These are phyloP conservation scores for Paramecium sexaurelia DNA, from an alignment of 73 alveolate genomes.

Conservation along the genomic window DNA sequence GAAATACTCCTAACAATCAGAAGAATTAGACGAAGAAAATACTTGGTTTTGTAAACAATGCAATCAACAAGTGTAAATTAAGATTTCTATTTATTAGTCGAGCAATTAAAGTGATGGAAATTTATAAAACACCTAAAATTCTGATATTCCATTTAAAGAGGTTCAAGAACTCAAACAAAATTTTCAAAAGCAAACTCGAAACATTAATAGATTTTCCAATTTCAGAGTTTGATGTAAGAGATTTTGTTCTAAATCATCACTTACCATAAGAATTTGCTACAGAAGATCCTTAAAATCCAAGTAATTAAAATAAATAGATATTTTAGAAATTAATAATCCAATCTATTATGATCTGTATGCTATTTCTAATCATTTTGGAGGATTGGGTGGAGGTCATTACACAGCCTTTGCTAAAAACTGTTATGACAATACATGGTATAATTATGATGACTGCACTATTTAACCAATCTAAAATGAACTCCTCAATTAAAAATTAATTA, in stretches of 20 bases:
- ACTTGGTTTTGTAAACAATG: slow-evolving; percentile 82
- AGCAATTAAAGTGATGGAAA: slow-evolving; percentile 87
- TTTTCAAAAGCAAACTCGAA: slow-evolving; percentile 77
- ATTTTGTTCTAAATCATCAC: slow-evolving; percentile 67
- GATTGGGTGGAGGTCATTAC: slow-evolving; percentile 97
- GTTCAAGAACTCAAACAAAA: slow-evolving; percentile 75
- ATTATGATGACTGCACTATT: slow-evolving; percentile 83
- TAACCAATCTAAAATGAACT: slow-evolving; percentile 56
- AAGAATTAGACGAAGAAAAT: slow-evolving; percentile 56
- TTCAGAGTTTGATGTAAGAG: slow-evolving; percentile 78
- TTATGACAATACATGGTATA: slow-evolving; percentile 78
- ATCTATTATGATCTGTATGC: slow-evolving; percentile 94
- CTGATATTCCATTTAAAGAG: slow-evolving; percentile 86
- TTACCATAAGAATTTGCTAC: neutral
- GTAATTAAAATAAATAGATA: neutral
- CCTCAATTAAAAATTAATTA: slow-evolving; percentile 50
- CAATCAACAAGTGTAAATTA: slow-evolving; percentile 73
- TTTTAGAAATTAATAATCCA: slow-evolving; percentile 68
- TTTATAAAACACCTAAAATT: slow-evolving; percentile 83
- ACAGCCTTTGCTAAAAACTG: slow-evolving; percentile 91
- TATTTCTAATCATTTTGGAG: slow-evolving; percentile 95
- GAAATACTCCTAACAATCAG: slow-evolving; percentile 38
- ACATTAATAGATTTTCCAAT: slow-evolving; percentile 79
- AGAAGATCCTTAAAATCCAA: neutral
- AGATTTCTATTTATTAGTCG: neutral